Evolutionary conservation across 2,329 filamentous ascomycete genomes (phyloP), one percentile per base, ranked within the genome.

Genomic region (Clarireedia monteithiana): DNA sequence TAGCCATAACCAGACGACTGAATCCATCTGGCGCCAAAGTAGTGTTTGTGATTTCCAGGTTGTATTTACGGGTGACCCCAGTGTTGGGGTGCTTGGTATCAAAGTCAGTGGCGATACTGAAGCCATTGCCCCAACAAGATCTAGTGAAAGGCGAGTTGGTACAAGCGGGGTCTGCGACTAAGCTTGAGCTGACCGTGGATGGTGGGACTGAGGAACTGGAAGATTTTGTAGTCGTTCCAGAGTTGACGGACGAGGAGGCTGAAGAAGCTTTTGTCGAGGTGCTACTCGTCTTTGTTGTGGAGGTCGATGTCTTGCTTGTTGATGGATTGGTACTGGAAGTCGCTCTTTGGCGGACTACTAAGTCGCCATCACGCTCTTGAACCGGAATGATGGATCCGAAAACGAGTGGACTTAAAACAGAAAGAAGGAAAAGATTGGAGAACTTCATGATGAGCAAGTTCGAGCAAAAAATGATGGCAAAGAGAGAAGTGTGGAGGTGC

Each of bases 1-100:
- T 59, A 10, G 64, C 47, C 20, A 69, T 47, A 6, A 89, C 80
- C 64, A 87, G 86, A 23, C 68, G 66, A 5, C 59, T 55, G 46
- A 66, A 68, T 17, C 74, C 74, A 67, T 76, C 74, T 6, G 72
- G 72, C 3, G 67, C 62, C 27, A 70, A 40, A 17, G 64, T 67
- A 2, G 55, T 56, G 39, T 66, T 66, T 20, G 61, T 55, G 10
- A 63, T 55, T 20, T 58, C 58, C 17, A 66, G 56, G 56, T 61
- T 64, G 49, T 66, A 68, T 55, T 64, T 57, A 9, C 66, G 63
- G 1, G 66, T 67, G 0, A 70, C 67, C 7, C 69, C 69, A 39
- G 70, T 72, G 20, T 65, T 58, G 5, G 70, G 70, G 30, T 57
- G 63, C 3, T 62, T 61, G 1, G 54, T 54, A 47, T 69, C 66